Base-by-base conservation (phyloP, 164 flowering plant genomes). In the Cinnamomum chago region DNA sequence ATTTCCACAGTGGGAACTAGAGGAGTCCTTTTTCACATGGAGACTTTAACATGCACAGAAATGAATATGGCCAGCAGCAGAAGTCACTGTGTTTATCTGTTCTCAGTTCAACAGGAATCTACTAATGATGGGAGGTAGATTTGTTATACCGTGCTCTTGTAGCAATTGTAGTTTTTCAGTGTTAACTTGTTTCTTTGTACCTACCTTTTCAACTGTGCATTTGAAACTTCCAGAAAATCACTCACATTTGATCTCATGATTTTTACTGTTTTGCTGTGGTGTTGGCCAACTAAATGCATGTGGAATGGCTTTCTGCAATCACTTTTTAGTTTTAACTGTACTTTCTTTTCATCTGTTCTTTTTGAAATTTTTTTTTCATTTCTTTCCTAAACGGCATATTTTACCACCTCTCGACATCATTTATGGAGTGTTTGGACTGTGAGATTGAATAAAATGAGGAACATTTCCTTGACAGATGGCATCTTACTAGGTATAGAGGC, bases 41-140 rank as follows among this genome's bases (percentile, higher is more conserved):
- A 76, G n/a, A 17, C 60, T 73, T 88, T 83, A 81, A 76, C 81
- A 68, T 47, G 0, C 55, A 70, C 35, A 94, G 98, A 92, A 82
- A 94, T 94, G 96, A 94, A 94, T 75, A 83, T 86, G 84, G 88
- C 90, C 50, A 94, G 98, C 83, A 94, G 98, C 76, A 85, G 97
- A 83, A 91, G 98, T 72, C 98, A 92, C 65, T 90, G 95, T 73
- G 60, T 85, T 20, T 92, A 92, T 84, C 81, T 89, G 35, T 87
- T 92, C 73, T 81, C 89, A 14, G 76, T 92, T 72, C 83, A 79
- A 60, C 88, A 85, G 76, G 90, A 90, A 64, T 62, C 76, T 7
- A 69, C 76, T 12, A 75, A n/a, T 17, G 90, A 90, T 9, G 86
- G 77, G 75, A 85, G 92, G 94, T 94, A 77, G 28, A 50, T 9